Percentiles rank a stretch among this genome's conserved stretches.
Conservation (phyloP, 371 early-diverging fungal genomes). For the Rhizopus stolonifer region DNA sequence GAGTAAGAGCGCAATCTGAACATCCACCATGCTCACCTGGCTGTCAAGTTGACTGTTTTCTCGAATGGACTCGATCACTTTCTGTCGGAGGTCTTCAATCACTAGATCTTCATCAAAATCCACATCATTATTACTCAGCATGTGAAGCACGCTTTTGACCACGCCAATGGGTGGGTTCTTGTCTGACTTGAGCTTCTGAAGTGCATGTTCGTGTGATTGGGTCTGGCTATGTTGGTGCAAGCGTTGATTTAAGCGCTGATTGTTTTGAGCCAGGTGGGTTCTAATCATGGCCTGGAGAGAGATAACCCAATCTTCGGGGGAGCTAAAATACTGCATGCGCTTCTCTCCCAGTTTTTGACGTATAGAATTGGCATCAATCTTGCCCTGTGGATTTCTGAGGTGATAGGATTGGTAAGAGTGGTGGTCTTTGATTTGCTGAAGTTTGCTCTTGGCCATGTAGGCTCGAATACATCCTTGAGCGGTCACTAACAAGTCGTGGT, state of each 20-base stretch:
- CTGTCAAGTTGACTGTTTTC: slow-evolving; percentile 87
- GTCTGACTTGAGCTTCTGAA: slow-evolving; percentile 42
- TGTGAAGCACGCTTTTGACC: slow-evolving; percentile 86
- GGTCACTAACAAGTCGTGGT: slow-evolving; percentile 4
- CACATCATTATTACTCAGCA: slow-evolving; percentile 88
- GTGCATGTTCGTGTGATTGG: slow-evolving; percentile 15
- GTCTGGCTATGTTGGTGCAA: slow-evolving; percentile 4
- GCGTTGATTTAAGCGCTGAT: neutral
- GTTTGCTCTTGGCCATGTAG: slow-evolving; percentile 15
- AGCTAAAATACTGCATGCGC: slow-evolving; percentile 10
- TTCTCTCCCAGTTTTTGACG: slow-evolving; percentile 21
- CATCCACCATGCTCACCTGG: slow-evolving; percentile 88
- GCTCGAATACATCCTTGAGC: slow-evolving; percentile 19
- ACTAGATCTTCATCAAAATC: slow-evolving; percentile 92
- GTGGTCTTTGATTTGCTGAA: slow-evolving; percentile 25
- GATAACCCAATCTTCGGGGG: slow-evolving; percentile 25
- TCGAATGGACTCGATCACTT: slow-evolving; percentile 84
- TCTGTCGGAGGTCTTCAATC: slow-evolving; percentile 84
- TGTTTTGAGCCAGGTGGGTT: slow-evolving; percentile 11
- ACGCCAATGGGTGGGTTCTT: slow-evolving; percentile 79
- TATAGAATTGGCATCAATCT: slow-evolving; percentile 8
- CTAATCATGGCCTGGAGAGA: slow-evolving; percentile 20
- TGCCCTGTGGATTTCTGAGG: slow-evolving; percentile 12
- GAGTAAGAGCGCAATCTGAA: slow-evolving; percentile 95
- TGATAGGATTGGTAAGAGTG: slow-evolving; percentile 16